Percentiles rank a stretch among this genome's conserved stretches.
phyloP scores from a whole-genome alignment of 1,284 basidiomycete species.

The Singerocomus inundabilis region DNA sequence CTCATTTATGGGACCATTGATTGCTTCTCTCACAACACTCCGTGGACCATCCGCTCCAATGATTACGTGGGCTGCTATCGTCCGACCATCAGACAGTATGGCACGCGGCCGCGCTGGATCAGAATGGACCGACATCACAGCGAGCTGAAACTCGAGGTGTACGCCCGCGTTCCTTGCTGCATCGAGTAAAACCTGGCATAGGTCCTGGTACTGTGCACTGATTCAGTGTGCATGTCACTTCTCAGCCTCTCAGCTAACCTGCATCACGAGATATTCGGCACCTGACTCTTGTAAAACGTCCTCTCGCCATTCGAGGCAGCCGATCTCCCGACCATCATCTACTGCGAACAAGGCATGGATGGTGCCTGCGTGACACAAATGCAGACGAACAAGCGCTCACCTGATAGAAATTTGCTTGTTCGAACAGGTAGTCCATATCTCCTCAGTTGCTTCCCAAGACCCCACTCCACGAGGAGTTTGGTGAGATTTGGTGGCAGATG shows the following conservation, averaged over 20 bases:
- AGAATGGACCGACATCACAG: conserved; percentile 35
- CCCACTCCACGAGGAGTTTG: conserved; percentile 53
- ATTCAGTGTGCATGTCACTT: conserved; percentile 2
- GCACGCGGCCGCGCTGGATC: conserved; percentile 28
- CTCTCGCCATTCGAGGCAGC: conserved; percentile 49
- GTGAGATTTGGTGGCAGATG: conserved; percentile 53
- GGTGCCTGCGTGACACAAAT: background rate
- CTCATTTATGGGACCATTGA: conserved; percentile 23
- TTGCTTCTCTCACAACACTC: conserved; percentile 27
- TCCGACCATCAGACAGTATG: conserved; percentile 36
- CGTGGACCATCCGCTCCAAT: conserved; percentile 44
- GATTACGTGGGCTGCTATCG: conserved; percentile 39
- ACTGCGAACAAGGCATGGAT: conserved; percentile 33
- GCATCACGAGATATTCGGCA: conserved; percentile 50
- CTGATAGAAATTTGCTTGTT: conserved; percentile 25
- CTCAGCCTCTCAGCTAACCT: conserved; percentile 34
- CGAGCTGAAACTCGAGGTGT: conserved; percentile 38
- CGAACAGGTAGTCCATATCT: conserved; percentile 32
- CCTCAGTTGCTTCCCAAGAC: conserved; percentile 41
- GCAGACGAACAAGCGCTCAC: conserved; percentile 12
- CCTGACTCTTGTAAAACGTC: conserved; percentile 54
- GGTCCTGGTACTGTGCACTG: conserved; percentile 42
- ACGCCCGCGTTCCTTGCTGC: conserved; percentile 44
- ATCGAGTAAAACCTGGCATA: conserved; percentile 43
- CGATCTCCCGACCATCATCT: conserved; percentile 44